A percentile compares a stretch with the other conserved stretches of the same genome.
Evolutionary conservation across 495 filamentous ascomycete genomes (phyloP).

Genomic region (Penicillium goetzii): DNA sequence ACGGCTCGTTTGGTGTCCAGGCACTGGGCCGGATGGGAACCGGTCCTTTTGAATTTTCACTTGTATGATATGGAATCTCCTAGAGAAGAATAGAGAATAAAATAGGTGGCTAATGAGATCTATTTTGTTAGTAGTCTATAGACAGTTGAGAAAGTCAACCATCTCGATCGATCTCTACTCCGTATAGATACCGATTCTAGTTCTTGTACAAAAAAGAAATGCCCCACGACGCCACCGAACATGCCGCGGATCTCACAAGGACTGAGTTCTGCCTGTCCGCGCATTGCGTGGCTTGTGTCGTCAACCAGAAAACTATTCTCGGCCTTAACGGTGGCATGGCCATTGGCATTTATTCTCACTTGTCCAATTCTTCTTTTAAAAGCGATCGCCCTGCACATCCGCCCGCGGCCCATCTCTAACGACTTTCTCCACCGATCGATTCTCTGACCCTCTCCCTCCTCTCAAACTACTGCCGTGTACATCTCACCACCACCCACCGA

Average conservation of each 20-base stretch:
- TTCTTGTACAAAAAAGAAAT: not conserved
- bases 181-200: not conserved
- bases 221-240: not conserved
- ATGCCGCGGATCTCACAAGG: conserved; percentile 7
- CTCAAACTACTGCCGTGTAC: conserved; percentile 9
- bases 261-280: conserved; percentile 5
- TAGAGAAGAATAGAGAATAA: not conserved
- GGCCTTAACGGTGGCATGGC: not conserved
- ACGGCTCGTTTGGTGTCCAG: conserved; percentile 10
- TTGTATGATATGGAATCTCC: not conserved
- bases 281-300: conserved; percentile 41
- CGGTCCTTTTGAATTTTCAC: not conserved
- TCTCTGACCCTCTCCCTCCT: conserved; percentile 4
- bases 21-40: not conserved
- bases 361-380: conserved; percentile 12
- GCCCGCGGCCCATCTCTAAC: conserved; percentile 5
- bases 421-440: conserved; percentile 12
- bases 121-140: not conserved
- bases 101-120: not conserved
- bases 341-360: too few species aligned
- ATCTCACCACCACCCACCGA: conserved; percentile 3
- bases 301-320: conserved; percentile 35
- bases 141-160: too few species aligned
- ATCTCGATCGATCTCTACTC: not conserved
- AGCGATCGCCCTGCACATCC: conserved; percentile 17